These are phyloP conservation scores for Penicillium samsonianum DNA, from an alignment of 495 filamentous ascomycete species.

Conservation along the genomic window DNA sequence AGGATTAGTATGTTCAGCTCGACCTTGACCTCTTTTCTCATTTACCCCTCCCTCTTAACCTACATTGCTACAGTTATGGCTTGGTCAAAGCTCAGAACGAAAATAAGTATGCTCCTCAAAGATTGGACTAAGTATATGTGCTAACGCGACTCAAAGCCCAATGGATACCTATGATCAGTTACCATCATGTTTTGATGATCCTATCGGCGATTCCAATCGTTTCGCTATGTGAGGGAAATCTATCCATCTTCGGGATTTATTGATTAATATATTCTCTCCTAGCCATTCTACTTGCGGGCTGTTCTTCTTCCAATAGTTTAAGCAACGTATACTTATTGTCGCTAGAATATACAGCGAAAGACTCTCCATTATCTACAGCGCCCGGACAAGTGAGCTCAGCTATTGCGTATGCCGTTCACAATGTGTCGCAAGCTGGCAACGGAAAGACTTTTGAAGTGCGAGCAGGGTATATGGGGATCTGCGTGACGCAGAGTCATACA, in stretches of 20 bases:
- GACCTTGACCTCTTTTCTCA: no score
- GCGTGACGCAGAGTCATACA: conserved; percentile 3
- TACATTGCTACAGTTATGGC: no score
- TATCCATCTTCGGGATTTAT: not conserved
- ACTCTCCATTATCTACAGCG: not conserved
- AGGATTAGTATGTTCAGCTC: no score
- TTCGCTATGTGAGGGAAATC: conserved; percentile 15
- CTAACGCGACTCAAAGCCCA: no score
- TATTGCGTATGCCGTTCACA: conserved; percentile 13
- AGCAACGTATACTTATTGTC: conserved; percentile 23
- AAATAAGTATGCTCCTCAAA: no score
- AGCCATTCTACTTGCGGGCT: conserved; percentile 19
- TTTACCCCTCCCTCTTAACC: no score
- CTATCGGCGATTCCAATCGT: not conserved
- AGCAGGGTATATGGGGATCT: conserved; percentile 21
- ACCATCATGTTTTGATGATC: conserved; percentile 11
- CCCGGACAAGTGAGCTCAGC: conserved; percentile 5
- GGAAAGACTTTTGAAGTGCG: conserved; percentile 15
- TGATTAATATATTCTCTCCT: not conserved
- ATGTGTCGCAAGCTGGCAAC: conserved; percentile 5
- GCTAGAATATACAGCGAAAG: conserved; percentile 9
- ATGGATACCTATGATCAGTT: no score
- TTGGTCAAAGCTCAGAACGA: no score
- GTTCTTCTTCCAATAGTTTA: conserved; percentile 13
- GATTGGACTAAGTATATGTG: no score